phyloP scores from a whole-genome alignment of 345 rosid genomes.

The Eucalyptus lansdowneana region DNA sequence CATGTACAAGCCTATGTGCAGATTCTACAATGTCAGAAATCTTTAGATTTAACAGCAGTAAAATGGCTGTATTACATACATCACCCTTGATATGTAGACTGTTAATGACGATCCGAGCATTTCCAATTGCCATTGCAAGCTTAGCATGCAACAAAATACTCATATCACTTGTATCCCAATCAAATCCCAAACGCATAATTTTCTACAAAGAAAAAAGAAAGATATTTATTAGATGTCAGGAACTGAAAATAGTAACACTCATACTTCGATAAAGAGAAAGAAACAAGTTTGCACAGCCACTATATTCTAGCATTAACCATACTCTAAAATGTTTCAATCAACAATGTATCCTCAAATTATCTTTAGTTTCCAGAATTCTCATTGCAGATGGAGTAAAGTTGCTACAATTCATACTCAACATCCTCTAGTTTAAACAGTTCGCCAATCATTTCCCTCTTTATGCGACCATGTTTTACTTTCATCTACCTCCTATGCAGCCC shows the following conservation, averaged over 20 bases:
- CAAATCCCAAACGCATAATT: constrained; percentile 67
- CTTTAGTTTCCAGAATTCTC: neutral
- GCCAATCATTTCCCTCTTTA: neutral
- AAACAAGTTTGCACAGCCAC: neutral
- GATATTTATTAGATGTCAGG: neutral
- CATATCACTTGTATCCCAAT: constrained; percentile 77
- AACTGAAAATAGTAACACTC: neutral
- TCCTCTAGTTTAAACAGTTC: neutral
- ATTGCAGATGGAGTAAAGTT: neutral
- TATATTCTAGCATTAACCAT: neutral
- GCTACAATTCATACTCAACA: neutral
- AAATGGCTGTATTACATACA: constrained; percentile 27
- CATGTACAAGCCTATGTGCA: neutral
- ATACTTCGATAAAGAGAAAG: neutral
- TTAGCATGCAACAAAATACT: constrained; percentile 82
- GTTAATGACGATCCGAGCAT: constrained; percentile 82
- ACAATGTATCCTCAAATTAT: neutral
- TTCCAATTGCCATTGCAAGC: constrained; percentile 82
- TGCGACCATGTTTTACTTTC: neutral
- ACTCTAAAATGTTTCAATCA: neutral
- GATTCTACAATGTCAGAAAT: neutral
- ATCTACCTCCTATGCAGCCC: neutral
- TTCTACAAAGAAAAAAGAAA: constrained; percentile 29
- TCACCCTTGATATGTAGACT: constrained; percentile 95
- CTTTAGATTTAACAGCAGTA: neutral